These are phyloP conservation scores for Linum usitatissimum DNA, from an alignment of 345 rosid genomes.

Conservation along the genomic window DNA sequence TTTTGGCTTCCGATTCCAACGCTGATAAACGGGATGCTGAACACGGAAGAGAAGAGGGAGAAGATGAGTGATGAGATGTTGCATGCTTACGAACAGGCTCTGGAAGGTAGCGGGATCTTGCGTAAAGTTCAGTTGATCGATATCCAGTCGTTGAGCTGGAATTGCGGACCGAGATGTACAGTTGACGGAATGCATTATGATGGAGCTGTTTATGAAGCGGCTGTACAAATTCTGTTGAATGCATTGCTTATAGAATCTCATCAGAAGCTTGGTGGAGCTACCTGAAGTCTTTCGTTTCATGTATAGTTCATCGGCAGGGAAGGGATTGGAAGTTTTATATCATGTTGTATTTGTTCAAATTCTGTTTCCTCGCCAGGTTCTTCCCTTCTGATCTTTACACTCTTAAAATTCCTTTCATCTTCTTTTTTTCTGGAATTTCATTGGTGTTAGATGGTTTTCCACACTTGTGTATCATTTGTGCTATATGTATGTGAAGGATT, in stretches of 20 bases:
- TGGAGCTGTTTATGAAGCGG: conserved; percentile 62
- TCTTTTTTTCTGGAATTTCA: neutral
- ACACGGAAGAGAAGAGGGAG: conserved; percentile 66
- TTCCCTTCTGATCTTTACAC: neutral
- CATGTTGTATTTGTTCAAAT: neutral
- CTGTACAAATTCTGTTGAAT: conserved; percentile 66
- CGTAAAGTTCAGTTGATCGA: conserved; percentile 54
- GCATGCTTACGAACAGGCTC: conserved; percentile 26
- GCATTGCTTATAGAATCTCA: conserved; percentile 87
- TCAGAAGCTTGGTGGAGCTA: conserved; percentile 39
- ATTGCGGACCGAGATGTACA: conserved; percentile 76
- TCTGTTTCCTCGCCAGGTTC: neutral
- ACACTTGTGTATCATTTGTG: neutral
- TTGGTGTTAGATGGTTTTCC: neutral
- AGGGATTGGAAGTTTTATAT: neutral
- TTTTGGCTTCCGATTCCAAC: conserved; percentile 89
- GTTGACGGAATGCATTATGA: conserved; percentile 93
- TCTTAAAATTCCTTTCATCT: neutral
- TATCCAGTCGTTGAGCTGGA: conserved; percentile 68
- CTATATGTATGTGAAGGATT: neutral
- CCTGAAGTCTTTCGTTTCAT: too few relatives aligned
- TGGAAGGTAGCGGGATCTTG: conserved; percentile 22
- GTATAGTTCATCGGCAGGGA: neutral
- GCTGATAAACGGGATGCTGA: conserved; percentile 64
- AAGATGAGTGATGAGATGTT: conserved; percentile 67